These are phyloP conservation scores for Botrytis elliptica DNA, from an alignment of 2,329 filamentous ascomycete species.

Conservation along the genomic window DNA sequence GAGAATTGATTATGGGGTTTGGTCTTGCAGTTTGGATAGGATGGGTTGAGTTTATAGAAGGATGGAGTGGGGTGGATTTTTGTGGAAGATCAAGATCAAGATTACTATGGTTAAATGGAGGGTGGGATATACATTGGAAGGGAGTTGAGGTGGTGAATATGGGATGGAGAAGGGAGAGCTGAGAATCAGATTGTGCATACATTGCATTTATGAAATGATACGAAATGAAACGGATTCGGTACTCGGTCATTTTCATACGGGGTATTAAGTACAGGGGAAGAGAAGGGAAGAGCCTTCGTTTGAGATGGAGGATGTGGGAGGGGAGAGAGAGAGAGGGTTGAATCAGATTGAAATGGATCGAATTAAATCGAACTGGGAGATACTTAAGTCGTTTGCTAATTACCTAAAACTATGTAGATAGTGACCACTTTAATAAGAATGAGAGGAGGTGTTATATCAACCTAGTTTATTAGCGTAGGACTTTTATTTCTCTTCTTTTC, in stretches of 20 bases:
- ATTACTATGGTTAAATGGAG: neutral
- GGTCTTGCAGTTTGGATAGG: neutral
- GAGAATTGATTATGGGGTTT: neutral
- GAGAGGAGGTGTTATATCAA: neutral
- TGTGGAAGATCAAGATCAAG: neutral
- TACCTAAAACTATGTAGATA: neutral
- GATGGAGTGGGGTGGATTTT: neutral
- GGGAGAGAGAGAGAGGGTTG: neutral
- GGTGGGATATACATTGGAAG: too few relatives aligned
- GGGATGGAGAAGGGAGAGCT: neutral
- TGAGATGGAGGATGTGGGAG: neutral
- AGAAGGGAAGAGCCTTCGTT: neutral
- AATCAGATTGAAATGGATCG: neutral
- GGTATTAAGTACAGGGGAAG: neutral
- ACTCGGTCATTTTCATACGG: neutral
- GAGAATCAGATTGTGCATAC: neutral
- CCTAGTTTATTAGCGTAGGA: neutral
- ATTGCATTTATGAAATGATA: neutral
- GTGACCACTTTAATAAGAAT: neutral
- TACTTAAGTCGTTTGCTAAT: neutral
- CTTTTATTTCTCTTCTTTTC: neutral
- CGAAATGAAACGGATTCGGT: neutral
- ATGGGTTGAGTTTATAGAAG: neutral
- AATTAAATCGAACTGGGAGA: neutral
- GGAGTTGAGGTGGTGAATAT: neutral